phyloP scores from a whole-genome alignment of 345 rosid species.

The Clausena lansium region DNA sequence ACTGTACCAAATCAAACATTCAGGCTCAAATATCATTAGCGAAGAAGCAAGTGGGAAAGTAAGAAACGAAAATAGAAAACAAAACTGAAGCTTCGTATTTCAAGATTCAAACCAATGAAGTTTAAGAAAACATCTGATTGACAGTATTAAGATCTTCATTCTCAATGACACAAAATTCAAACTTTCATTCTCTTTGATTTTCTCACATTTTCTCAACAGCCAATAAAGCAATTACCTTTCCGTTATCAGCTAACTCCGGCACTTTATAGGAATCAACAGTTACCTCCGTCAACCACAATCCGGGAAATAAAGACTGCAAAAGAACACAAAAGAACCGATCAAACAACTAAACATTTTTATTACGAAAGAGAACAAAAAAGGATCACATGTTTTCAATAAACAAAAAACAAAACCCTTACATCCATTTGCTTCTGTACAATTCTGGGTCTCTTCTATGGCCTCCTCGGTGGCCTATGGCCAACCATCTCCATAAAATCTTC shows the following conservation, averaged over 20 bases:
- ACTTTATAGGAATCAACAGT: constrained; percentile 63
- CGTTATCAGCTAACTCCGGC: constrained; percentile 45
- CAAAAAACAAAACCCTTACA: constrained; percentile 38
- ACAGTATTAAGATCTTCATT: not conserved
- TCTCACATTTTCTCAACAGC: constrained; percentile 11
- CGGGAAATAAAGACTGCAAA: constrained; percentile 64
- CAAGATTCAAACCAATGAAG: not conserved
- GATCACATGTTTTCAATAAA: not conserved
- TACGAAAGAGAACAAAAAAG: not conserved
- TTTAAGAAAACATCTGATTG: not conserved
- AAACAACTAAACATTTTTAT: not conserved
- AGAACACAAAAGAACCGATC: not conserved
- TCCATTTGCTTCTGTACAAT: constrained; percentile 63
- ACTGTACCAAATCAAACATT: not conserved
- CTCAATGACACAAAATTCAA: constrained; percentile 4
- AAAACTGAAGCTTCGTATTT: not conserved
- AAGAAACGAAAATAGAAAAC: not conserved
- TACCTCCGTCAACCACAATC: constrained; percentile 65
- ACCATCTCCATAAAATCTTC: constrained; percentile 5
- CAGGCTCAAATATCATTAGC: not conserved
- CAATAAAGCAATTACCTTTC: constrained; percentile 45
- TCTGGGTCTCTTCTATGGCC: constrained; percentile 71
- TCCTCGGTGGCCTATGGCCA: constrained; percentile 39
- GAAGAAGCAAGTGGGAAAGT: not conserved
- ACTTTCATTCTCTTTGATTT: not conserved